Percentiles rank a stretch among this genome's conserved stretches.
Conservation (phyloP, 768 basidiomycete genomes). For the Phallus indusiatus region DNA sequence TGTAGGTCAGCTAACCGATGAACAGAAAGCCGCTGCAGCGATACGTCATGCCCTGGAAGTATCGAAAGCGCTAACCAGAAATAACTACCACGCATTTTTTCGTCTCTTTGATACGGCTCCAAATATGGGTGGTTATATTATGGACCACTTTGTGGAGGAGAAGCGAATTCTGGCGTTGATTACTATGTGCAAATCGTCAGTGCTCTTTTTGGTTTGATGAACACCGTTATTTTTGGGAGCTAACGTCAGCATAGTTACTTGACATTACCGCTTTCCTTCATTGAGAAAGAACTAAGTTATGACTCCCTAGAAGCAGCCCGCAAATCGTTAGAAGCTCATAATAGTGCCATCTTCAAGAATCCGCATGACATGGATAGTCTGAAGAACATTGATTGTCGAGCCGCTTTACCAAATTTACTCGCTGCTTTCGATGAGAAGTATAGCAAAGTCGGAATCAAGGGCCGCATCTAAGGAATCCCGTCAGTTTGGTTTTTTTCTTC, state of each 20-base stretch:
- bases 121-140: constrained; percentile 97
- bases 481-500: constrained; percentile 13
- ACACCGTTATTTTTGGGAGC: not conserved
- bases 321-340: constrained; percentile 63
- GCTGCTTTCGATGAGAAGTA: constrained; percentile 73
- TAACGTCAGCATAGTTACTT: constrained; percentile 52
- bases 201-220: constrained; percentile 14
- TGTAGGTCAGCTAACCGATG: constrained; percentile 93
- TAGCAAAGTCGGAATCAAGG: constrained; percentile 82
- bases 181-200: constrained; percentile 90
- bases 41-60: constrained; percentile 87
- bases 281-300: constrained; percentile 79
- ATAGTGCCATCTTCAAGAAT: constrained; percentile 57
- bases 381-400: constrained; percentile 65
- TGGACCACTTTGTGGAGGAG: constrained; percentile 95
- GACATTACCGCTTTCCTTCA: constrained; percentile 64
- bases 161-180: constrained; percentile 82
- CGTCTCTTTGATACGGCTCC: constrained; percentile 74
- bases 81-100: constrained; percentile 93
- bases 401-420: constrained; percentile 43
- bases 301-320: constrained; percentile 53
- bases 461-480: constrained; percentile 58
- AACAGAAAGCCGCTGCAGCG: constrained; percentile 72
- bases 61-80: constrained; percentile 80
- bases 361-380: constrained; percentile 51